Base-by-base conservation (phyloP, 2,329 filamentous ascomycete genomes). In the Botryotinia narcissicola region DNA sequence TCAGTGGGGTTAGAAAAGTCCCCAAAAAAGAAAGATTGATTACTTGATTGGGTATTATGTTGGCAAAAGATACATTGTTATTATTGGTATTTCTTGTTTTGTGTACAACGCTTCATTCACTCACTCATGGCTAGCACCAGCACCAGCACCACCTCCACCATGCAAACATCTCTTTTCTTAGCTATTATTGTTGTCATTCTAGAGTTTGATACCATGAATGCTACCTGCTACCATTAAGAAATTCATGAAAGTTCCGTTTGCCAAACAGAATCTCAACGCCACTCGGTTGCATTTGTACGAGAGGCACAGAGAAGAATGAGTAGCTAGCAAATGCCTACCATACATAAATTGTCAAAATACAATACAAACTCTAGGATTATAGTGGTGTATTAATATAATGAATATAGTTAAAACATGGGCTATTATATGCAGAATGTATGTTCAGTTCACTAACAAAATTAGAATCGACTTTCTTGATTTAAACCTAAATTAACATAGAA, bases 251-350 rank as follows among this genome's bases (percentile, higher is more conserved):
- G n/a, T 57, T 68, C 64, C 35, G 5, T 57, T 32, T 57, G 8
- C 64, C 64, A 68, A 57, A 57, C 46, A 22, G 16, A 54, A 54
- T 42, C 64, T 68, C n/a, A 40, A 68, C 64, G 64, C 64, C 48
- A 68, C 64, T 18, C 35, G 35, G 25, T 29, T 57, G 64, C 64
- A 68, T 68, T 68, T 57, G 35, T 20, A 42, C 25, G 64, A 57
- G 64, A 68, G 64, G 64, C 64, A 68, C 64, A 57, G 64, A 67
- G 64, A 29, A 54, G 64, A 67, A 67, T 54, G 35, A 35, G 29
- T 67, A 67, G 32, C 64, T 67, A 48, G 64, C 64, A 54, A 57
- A 40, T 57, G 20, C 48, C 46, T 42, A 42, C 35, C 42, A 48
- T 9, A 25, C n/a, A 35, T 25, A 1, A 2, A n/a, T 32, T 32